These are phyloP conservation scores for Tricholoma terreum DNA, from an alignment of 768 basidiomycete species.

Conservation along the genomic window DNA sequence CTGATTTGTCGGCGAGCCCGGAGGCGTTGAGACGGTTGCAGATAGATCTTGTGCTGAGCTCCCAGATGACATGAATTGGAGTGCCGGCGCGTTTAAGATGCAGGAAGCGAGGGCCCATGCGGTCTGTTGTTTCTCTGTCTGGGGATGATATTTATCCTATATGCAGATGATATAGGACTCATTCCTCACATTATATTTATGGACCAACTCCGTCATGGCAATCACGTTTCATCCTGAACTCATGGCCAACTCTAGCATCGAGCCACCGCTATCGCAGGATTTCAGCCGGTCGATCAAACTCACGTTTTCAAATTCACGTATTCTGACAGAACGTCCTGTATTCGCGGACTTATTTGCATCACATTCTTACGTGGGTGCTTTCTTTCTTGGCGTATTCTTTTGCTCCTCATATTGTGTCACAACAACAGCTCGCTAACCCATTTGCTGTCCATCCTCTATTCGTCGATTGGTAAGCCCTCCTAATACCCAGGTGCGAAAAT, in stretches of 20 bases:
- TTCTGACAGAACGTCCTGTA: conserved; percentile 12
- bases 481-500: not conserved
- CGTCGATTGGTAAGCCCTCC: conserved; percentile 1
- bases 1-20: not conserved
- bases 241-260: conserved; percentile 1
- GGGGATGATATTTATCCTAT: not conserved
- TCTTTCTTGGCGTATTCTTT: not conserved
- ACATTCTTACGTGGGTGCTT: conserved; percentile 11
- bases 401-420: not conserved
- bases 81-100: conserved; percentile 13
- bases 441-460: conserved; percentile 14
- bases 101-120: conserved; percentile 15
- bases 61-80: conserved; percentile 13
- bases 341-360: conserved; percentile 15
- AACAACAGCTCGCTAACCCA: conserved; percentile 11
- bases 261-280: conserved; percentile 8
- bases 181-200: conserved; percentile 12
- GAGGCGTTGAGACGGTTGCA: conserved; percentile 7
- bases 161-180: conserved; percentile 5
- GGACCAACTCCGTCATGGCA: conserved; percentile 12
- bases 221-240: conserved; percentile 14
- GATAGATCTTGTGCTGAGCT: conserved; percentile 10
- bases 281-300: conserved; percentile 11
- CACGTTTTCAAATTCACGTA: conserved; percentile 11
- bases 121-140: not conserved